Base-by-base conservation (phyloP, 2,329 filamentous ascomycete species). In the Fusarium sterilihyphosum region DNA sequence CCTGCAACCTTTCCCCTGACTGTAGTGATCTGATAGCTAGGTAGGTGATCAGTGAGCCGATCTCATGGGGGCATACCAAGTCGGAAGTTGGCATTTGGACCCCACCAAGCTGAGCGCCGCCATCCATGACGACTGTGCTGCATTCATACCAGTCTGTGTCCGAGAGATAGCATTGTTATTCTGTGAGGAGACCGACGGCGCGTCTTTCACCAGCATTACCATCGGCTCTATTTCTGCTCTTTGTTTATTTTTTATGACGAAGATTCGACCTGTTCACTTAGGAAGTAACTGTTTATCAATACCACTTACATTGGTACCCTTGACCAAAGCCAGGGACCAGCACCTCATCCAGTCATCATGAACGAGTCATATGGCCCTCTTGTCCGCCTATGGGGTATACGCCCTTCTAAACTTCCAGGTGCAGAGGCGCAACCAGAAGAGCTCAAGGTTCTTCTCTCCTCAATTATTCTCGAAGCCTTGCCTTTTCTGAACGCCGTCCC, bases 401-500 rank as follows among this genome's bases (percentile, higher is more conserved):
- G 83, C 24, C 80, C 83, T 22, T 80, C 81, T 35, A 85, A 88
- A 67, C 84, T 91, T 3, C 89, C 88, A 4, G 61, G 82, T 35
- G 66, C 82, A 41, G 77, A 79, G 20, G 83, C 84, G 9, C 77
- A 81, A 4, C 65, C 80, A 8, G 82, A 85, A 35, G 84, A 86
- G 41, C 82, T 92, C 22, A 79, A 81, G 29, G 82, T 85, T 11
- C 88, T 93, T 71, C 79, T 92, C 66, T 79, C 82, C 16, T 80
- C 85, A 11, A 82, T 91, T 31, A 83, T 93, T 38, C 78, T 82
- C n/a, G 91, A 93, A 79, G 88, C 89, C 29, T 80, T 89, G 35
- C 84, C 86, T 3, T 92, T 93, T 79, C 85, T 92, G 78, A 86
- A 87, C 76, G 83, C 84, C 16, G 85, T 89, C 40, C 85, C 89